Conservation (phyloP, 495 filamentous ascomycete genomes). For the Penicillium longicatenatum region DNA sequence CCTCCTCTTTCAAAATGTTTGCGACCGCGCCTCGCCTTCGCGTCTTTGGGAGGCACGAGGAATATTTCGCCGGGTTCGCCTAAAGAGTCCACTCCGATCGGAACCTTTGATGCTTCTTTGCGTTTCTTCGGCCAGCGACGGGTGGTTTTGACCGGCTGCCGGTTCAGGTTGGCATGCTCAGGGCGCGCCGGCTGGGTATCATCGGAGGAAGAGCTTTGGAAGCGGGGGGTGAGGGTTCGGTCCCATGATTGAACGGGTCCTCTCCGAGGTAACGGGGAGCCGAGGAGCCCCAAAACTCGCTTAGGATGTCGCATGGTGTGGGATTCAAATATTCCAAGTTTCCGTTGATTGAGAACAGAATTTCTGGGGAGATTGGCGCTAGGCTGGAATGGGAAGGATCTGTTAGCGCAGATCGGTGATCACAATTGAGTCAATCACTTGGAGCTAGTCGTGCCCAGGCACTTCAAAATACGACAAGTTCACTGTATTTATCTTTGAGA, state of each 20-base stretch:
- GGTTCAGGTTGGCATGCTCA: conserved; percentile 3
- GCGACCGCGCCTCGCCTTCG: conserved; percentile 12
- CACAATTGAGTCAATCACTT: no score
- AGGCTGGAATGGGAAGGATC: background rate
- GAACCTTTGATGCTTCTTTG: background rate
- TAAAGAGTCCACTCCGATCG: conserved; percentile 37
- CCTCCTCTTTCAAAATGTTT: background rate
- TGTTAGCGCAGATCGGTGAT: no score
- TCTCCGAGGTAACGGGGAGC: background rate
- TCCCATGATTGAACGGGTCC: background rate
- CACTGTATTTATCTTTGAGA: no score
- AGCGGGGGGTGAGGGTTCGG: conserved; percentile 4
- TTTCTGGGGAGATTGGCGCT: background rate
- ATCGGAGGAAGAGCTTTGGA: conserved; percentile 10
- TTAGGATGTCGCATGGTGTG: background rate
- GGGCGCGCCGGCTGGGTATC: background rate
- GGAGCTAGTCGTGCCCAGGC: no score
- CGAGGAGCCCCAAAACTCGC: background rate
- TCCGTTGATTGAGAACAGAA: background rate
- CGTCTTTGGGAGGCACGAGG: conserved; percentile 25
- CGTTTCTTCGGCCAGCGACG: background rate
- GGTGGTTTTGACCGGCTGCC: background rate
- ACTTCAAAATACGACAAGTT: no score
- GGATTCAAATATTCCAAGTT: background rate
- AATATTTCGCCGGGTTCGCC: conserved; percentile 48